Conservation (phyloP, 2,329 filamentous ascomycete species). For the Epicoccum nigrum region DNA sequence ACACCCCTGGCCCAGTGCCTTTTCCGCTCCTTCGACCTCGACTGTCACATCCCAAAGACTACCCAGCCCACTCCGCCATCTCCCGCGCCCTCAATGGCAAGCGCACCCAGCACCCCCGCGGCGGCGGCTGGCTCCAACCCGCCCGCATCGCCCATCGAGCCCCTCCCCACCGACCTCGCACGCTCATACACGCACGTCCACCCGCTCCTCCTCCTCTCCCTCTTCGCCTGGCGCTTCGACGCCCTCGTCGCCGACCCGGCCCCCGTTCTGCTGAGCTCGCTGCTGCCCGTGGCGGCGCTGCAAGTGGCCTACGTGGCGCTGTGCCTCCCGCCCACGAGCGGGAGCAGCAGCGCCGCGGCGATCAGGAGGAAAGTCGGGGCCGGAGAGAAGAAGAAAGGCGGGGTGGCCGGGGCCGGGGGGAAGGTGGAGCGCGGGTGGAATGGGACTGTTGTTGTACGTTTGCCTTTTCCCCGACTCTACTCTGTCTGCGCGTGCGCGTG, state of each 20-base stretch:
- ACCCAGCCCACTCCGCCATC: not conserved
- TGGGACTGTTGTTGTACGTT: constrained; percentile 52
- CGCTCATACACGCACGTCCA: constrained; percentile 69
- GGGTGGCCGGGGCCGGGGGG: too few species aligned
- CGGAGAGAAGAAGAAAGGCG: constrained; percentile 51
- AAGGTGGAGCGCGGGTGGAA: constrained; percentile 35
- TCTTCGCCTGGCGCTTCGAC: constrained; percentile 69
- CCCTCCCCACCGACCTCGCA: constrained; percentile 56
- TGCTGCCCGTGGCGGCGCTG: constrained; percentile 67
- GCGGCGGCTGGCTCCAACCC: constrained; percentile 25
- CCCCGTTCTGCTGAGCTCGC: constrained; percentile 63
- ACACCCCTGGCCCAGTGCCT: constrained; percentile 31
- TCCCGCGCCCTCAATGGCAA: constrained; percentile 28
- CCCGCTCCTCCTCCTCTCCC: constrained; percentile 68
- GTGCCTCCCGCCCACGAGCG: constrained; percentile 63
- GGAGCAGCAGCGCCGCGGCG: constrained; percentile 25
- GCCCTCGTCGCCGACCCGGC: constrained; percentile 74
- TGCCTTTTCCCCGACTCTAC: too few species aligned
- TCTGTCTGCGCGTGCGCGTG: too few species aligned
- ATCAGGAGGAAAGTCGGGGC: constrained; percentile 59
- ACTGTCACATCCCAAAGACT: not conserved
- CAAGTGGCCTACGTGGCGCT: constrained; percentile 67
- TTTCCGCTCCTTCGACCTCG: constrained; percentile 24
- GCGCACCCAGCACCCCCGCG: constrained; percentile 33
- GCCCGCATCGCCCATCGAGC: constrained; percentile 51